These are phyloP conservation scores for Oropetium thomaeum DNA, from an alignment of 176 grass and related monocot species.

Conservation along the genomic window DNA sequence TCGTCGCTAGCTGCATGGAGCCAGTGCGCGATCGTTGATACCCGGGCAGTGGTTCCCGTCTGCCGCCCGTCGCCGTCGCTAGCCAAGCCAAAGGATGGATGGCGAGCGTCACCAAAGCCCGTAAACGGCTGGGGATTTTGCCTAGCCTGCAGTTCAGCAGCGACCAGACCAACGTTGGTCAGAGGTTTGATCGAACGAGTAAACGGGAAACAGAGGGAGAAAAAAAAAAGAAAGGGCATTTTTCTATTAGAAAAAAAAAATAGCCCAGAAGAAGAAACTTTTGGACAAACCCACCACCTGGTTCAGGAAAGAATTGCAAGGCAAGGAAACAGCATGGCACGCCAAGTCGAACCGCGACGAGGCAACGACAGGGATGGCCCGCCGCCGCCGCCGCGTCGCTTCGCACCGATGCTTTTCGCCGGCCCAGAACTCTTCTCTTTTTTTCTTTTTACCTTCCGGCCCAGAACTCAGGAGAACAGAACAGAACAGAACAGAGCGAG, in stretches of 20 bases:
- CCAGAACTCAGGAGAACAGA: too few species aligned
- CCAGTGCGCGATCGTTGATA: background rate
- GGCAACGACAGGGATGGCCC: background rate
- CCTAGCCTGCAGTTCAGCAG: background rate
- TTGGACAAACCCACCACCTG: background rate
- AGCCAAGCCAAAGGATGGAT: background rate
- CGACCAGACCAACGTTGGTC: background rate
- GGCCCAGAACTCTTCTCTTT: too few species aligned
- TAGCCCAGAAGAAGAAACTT: too few species aligned
- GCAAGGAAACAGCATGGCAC: background rate
- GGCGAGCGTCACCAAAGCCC: background rate
- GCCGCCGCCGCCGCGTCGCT: background rate
- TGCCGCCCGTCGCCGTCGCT: too few species aligned
- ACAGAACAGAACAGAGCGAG: background rate
- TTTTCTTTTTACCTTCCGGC: too few species aligned
- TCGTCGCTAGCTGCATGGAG: background rate
- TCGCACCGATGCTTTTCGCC: background rate
- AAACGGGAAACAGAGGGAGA: background rate
- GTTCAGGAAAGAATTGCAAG: background rate
- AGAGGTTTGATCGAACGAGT: background rate
- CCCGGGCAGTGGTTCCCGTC: too few species aligned
- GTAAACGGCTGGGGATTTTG: background rate
- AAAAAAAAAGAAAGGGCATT: too few species aligned
- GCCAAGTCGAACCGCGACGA: too few species aligned
- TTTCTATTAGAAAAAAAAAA: too few species aligned